A percentile compares a stretch with the other conserved stretches of the same genome.
These are phyloP conservation scores for Cercospora berteroae DNA, from an alignment of 2,329 filamentous ascomycete genomes.

Conservation along the genomic window DNA sequence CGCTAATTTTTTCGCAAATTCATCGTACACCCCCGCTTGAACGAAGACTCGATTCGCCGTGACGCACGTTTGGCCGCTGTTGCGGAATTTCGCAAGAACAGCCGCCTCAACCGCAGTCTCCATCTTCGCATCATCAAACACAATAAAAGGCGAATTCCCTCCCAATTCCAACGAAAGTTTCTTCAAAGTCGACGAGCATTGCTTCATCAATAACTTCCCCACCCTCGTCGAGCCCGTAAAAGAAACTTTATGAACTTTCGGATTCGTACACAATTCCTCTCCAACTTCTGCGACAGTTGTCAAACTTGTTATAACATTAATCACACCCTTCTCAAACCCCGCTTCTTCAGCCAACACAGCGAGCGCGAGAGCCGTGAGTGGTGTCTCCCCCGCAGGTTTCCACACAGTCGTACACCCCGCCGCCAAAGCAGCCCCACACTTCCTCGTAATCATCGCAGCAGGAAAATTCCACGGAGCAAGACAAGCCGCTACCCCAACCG, in stretches of 20 bases:
- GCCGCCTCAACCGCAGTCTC: slow-evolving; percentile 30
- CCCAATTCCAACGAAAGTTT: slow-evolving; percentile 36
- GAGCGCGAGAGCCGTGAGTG: slow-evolving; percentile 31
- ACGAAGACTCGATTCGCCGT: slow-evolving; percentile 52
- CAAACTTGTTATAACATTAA: slow-evolving; percentile 32
- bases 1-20: slow-evolving; percentile 56
- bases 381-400: slow-evolving; percentile 37
- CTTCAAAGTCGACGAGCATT: slow-evolving; percentile 30
- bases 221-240: slow-evolving; percentile 37
- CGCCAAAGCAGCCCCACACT: slow-evolving; percentile 36
- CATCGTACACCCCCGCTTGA: slow-evolving; percentile 52
- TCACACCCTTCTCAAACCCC: slow-evolving; percentile 31
- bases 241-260: slow-evolving; percentile 32
- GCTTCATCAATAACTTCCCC: slow-evolving; percentile 33
- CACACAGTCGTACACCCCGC: slow-evolving; percentile 37
- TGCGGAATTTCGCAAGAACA: slow-evolving; percentile 33
- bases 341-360: slow-evolving; percentile 33
- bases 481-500: slow-evolving; percentile 31
- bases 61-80: slow-evolving; percentile 36
- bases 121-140: slow-evolving; percentile 38
- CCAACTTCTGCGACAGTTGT: slow-evolving; percentile 28
- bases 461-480: slow-evolving; percentile 38
- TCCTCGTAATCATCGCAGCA: slow-evolving; percentile 41
- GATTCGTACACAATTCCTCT: slow-evolving; percentile 25
- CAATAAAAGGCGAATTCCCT: slow-evolving; percentile 37